Conservation (phyloP, 2,329 filamentous ascomycete species). For the Xylaria sp. region DNA sequence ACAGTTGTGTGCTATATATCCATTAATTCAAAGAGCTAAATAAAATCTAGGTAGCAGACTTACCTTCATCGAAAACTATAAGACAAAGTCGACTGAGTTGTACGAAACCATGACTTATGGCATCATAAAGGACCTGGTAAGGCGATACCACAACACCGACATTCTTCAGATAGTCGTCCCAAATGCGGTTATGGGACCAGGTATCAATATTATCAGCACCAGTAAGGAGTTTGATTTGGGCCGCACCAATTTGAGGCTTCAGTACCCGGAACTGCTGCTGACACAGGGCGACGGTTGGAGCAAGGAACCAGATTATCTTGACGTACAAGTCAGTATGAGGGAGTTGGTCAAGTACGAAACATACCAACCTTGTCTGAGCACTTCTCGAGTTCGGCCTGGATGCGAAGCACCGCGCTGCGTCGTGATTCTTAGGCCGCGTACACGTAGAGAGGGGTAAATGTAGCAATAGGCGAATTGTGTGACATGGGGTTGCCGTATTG, state of each 20-base stretch:
- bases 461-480: not conserved
- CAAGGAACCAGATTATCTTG: conserved; percentile 74
- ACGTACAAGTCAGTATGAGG: conserved; percentile 24
- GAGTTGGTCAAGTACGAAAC: not conserved
- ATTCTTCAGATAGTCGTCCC: conserved; percentile 69
- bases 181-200: conserved; percentile 71
- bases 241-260: conserved; percentile 61
- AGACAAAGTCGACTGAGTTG: conserved; percentile 66
- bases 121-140: conserved; percentile 75
- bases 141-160: conserved; percentile 79
- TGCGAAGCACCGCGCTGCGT: conserved; percentile 69
- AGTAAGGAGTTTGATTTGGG: conserved; percentile 66
- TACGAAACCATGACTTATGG: conserved; percentile 76
- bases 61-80: conserved; percentile 84
- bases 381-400: conserved; percentile 66
- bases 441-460: not conserved
- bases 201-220: conserved; percentile 73
- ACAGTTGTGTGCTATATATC: conserved; percentile 72
- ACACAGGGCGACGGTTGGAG: conserved; percentile 71
- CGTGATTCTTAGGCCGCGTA: not conserved
- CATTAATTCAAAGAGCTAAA: conserved; percentile 29
- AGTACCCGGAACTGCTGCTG: conserved; percentile 69
- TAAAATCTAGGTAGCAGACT: conserved; percentile 17
- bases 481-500: not conserved
- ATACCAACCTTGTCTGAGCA: conserved; percentile 58